Base-by-base conservation (phyloP, 1,284 basidiomycete species). In the Leccinum subrobustum region DNA sequence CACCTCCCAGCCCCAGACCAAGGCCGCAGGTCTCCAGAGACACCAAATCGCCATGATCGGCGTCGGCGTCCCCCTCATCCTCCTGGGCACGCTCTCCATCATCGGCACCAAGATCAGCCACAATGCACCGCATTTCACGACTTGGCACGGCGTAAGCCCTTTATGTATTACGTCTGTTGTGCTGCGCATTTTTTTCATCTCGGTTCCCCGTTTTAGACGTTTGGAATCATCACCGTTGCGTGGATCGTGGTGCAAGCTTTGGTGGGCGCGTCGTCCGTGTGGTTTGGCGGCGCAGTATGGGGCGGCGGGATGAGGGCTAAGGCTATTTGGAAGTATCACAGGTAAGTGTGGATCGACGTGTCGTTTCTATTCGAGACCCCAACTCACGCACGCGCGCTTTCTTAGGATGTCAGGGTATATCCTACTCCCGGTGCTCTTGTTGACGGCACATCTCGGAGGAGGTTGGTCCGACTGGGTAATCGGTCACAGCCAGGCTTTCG, bases 291-390 rank as follows among this genome's bases (percentile, higher is more conserved):
- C 12, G 77, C 76, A 9, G 76, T 79, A 1, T 87, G 90, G 67
- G 88, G 88, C 16, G 88, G 88, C 3, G 84, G 83, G 18, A 72
- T 78, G 57, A 85, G 81, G 71, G 87, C 88, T 25, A 91, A 89
- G 69, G 68, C 75, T 0, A 56, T 89, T n/a, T 91, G 88, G 87
- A 91, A 90, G 69, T 91, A 89, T 63, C 89, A 91, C 67, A 77
- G 89, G 88, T 86, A 33, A 63, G 62, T 12, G 23, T 12, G 23
- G 54, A 48, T n/a, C 16, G 73, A 67, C 29, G 29, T 6, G 35
- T 20, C 4, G 12, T 7, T 16, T 5, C 29, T 42, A 4, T 42
- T 56, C 16, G 4, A 29, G 39, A 47, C 42, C 18, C 27, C 25
- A 35, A 8, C 58, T 58, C 27, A 47, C 16, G 12, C 52, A 12